Evolutionary conservation across 2,329 filamentous ascomycete species (phyloP).

Genomic region (Stachybotrys echinatus): DNA sequence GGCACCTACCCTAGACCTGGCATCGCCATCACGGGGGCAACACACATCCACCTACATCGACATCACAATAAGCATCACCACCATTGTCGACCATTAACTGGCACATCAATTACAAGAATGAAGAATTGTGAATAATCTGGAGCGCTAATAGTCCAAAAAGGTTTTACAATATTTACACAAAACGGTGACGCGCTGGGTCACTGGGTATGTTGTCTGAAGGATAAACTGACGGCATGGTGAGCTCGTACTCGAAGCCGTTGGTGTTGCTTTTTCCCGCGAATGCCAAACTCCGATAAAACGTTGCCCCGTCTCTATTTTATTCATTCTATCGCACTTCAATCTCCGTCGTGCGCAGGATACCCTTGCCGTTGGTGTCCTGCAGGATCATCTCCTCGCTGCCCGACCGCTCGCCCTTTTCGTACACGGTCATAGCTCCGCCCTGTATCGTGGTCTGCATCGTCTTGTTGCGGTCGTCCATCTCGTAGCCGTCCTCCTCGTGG

Average conservation of each 20-base stretch:
- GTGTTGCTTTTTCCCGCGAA: background rate
- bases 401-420: conserved; percentile 1
- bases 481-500: background rate
- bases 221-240: background rate
- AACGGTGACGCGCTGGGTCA: background rate
- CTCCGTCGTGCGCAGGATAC: conserved; percentile 1
- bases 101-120: too few relatives aligned
- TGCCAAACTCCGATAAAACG: background rate
- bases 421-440: background rate
- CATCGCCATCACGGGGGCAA: too few relatives aligned
- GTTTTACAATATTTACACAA: background rate
- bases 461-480: background rate
- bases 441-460: background rate
- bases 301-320: too few relatives aligned
- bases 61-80: too few relatives aligned
- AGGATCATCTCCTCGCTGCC: conserved; percentile 2
- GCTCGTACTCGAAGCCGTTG: background rate
- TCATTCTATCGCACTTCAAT: background rate
- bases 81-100: too few relatives aligned
- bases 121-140: too few relatives aligned
- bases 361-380: background rate
- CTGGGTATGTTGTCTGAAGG: background rate
- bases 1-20: too few relatives aligned
- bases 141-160: too few relatives aligned
- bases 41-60: too few relatives aligned